Evolutionary conservation across 768 basidiomycete species (phyloP).

Genomic region (Fistulinella prunicolor): DNA sequence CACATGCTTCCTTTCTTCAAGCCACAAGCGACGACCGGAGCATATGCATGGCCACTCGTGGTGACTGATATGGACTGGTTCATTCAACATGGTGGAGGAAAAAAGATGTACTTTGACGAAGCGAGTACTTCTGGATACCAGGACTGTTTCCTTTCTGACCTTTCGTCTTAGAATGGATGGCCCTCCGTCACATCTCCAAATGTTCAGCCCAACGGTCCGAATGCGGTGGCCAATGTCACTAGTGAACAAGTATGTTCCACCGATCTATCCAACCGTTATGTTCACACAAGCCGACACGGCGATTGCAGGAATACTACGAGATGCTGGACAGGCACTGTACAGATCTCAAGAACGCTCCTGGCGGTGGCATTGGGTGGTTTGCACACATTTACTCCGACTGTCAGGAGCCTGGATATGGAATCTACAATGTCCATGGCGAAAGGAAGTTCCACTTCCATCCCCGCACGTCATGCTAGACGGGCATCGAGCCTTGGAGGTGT

Average conservation of each 20-base stretch:
- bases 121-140: conserved; percentile 31
- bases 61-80: conserved; percentile 63
- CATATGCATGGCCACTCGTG: conserved; percentile 61
- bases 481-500: not conserved
- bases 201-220: conserved; percentile 63
- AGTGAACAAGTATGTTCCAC: conserved; percentile 54
- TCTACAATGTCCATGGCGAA: conserved; percentile 47
- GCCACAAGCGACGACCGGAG: conserved; percentile 36
- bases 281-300: not conserved
- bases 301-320: conserved; percentile 47
- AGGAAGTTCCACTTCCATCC: conserved; percentile 65
- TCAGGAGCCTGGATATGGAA: conserved; percentile 67
- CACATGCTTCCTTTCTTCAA: conserved; percentile 74
- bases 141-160: not conserved
- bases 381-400: conserved; percentile 74
- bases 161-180: conserved; percentile 63
- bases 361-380: conserved; percentile 78
- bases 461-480: conserved; percentile 51
- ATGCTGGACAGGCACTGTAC: conserved; percentile 63
- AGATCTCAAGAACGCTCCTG: conserved; percentile 54
- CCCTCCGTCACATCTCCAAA: conserved; percentile 59
- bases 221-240: conserved; percentile 57
- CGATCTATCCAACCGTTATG: not conserved
- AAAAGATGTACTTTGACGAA: conserved; percentile 76
- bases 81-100: conserved; percentile 55